Percentiles rank a stretch among this genome's conserved stretches.
These are phyloP conservation scores for Colletotrichum horii DNA, from an alignment of 2,329 filamentous ascomycete species.

Conservation along the genomic window DNA sequence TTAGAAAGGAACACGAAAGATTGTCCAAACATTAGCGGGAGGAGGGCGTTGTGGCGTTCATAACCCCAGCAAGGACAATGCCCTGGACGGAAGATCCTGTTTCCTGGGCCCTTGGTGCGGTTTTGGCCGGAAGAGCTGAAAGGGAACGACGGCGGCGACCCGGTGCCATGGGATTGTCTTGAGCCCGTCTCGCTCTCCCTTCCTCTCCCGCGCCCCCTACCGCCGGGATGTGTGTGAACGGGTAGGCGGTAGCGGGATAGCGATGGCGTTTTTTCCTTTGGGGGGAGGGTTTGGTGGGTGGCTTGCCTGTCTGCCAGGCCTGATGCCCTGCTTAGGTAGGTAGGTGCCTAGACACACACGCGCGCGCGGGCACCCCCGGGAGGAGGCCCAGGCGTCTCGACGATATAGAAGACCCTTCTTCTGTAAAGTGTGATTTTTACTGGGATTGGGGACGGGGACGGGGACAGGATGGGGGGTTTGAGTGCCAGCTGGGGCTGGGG, in stretches of 20 bases:
- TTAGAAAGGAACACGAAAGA: no score
- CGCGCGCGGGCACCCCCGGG: no score
- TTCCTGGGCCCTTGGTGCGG: neutral
- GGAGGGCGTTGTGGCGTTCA: neutral
- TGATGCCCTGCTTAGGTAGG: neutral
- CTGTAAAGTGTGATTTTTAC: neutral
- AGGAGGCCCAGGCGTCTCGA: neutral
- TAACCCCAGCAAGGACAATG: neutral
- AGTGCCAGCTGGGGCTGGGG: neutral
- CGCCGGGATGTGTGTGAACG: neutral
- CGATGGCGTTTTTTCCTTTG: neutral
- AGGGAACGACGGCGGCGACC: neutral
- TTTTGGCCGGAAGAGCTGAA: neutral
- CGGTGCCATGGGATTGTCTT: constrained; percentile 1
- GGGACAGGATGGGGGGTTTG: neutral
- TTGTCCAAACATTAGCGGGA: neutral
- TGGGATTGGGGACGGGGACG: neutral
- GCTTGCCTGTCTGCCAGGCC: neutral
- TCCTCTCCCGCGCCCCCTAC: neutral
- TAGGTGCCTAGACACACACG: neutral
- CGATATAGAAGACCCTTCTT: neutral
- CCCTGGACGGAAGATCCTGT: neutral
- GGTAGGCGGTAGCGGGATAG: neutral
- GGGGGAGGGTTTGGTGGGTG: neutral
- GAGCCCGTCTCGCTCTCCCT: neutral